Evolutionary conservation across 495 filamentous ascomycete species (phyloP).

Genomic region (Bryoglossum gracile): DNA sequence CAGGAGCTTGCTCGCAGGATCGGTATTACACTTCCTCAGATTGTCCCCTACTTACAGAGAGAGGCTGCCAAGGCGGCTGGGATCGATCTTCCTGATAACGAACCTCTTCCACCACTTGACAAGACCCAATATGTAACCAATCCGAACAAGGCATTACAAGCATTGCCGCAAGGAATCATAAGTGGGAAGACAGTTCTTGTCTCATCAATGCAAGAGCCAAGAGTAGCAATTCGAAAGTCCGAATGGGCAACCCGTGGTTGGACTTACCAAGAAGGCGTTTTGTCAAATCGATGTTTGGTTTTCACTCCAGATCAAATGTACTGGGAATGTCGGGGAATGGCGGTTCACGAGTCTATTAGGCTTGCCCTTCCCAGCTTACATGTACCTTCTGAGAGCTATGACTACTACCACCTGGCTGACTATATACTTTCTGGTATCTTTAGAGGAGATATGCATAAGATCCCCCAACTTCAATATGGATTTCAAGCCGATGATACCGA

Average conservation of each 20-base stretch:
- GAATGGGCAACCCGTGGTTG: conserved; percentile 31
- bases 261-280: conserved; percentile 36
- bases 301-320: conserved; percentile 30
- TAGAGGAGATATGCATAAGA: not conserved
- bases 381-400: not conserved
- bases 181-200: not conserved
- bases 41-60: too few species aligned
- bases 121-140: too few species aligned
- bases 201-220: not conserved
- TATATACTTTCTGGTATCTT: not conserved
- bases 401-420: not conserved
- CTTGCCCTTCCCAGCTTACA: not conserved
- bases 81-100: too few species aligned
- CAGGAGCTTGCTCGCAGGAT: too few species aligned
- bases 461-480: not conserved
- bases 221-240: conserved; percentile 2
- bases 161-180: too few species aligned
- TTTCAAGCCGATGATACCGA: not conserved
- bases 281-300: conserved; percentile 29
- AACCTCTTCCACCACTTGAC: too few species aligned
- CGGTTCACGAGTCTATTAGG: not conserved
- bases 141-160: too few species aligned
- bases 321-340: conserved; percentile 29
- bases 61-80: too few species aligned
- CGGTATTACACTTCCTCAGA: too few species aligned